Evolutionary conservation across 169 alveolate species (phyloP).

Genomic region (Ichthyophthirius multifiliis): DNA sequence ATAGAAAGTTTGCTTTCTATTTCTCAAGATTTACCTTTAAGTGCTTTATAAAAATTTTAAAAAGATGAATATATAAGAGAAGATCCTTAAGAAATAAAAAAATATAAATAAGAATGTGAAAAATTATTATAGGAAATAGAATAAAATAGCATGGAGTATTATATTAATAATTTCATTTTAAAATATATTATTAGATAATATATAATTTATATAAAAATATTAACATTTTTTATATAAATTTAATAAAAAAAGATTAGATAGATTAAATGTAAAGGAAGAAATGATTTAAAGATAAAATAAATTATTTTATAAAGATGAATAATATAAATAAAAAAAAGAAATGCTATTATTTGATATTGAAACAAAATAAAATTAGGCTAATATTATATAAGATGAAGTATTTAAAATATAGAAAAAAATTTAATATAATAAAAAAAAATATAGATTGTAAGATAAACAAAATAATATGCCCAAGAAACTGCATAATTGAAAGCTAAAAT

Average conservation of each 20-base stretch:
- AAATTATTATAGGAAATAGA: background rate
- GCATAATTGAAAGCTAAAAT: background rate
- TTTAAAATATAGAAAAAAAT: background rate
- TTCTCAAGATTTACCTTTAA: background rate
- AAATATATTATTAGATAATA: no score
- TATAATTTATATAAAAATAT: no score
- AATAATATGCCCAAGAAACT: background rate
- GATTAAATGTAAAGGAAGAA: background rate
- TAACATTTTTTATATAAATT: background rate
- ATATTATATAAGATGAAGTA: background rate
- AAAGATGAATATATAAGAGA: conserved; percentile 37
- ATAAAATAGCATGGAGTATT: background rate
- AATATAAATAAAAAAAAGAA: background rate
- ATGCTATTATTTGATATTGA: background rate
- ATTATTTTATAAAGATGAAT: background rate
- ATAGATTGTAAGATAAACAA: background rate
- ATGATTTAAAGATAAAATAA: background rate
- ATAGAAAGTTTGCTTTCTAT: background rate
- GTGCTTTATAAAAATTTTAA: conserved; percentile 16
- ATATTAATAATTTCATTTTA: background rate
- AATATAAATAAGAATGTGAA: background rate
- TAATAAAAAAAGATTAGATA: background rate
- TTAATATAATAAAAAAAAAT: background rate
- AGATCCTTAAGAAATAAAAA: conserved; percentile 19
- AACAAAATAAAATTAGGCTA: background rate